Percentiles rank a stretch among this genome's conserved stretches.
Conservation (phyloP, 2,329 filamentous ascomycete genomes). For the Nigrospora osmanthi region DNA sequence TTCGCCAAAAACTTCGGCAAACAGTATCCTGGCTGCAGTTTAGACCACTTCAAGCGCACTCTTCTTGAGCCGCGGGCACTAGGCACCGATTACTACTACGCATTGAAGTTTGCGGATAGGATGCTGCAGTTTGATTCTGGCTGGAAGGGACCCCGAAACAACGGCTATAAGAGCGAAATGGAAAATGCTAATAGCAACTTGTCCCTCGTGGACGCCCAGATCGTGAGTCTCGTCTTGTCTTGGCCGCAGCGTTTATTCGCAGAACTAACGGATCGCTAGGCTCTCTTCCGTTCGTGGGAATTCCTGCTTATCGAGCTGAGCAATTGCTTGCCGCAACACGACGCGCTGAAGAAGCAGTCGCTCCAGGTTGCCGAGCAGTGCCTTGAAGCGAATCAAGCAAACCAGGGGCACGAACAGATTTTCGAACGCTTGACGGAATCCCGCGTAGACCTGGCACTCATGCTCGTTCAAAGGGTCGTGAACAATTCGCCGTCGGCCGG, state of each 20-base stretch:
- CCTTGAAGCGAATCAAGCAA: constrained; percentile 66
- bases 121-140: constrained; percentile 70
- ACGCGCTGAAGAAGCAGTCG: constrained; percentile 59
- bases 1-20: constrained; percentile 76
- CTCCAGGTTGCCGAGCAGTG: constrained; percentile 70
- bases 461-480: constrained; percentile 73
- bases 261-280: constrained; percentile 35
- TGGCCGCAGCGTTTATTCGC: background rate
- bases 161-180: constrained; percentile 78
- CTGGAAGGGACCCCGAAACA: constrained; percentile 62
- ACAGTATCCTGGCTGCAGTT: constrained; percentile 64
- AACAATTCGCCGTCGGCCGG: constrained; percentile 42
- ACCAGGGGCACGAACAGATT: constrained; percentile 68
- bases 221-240: constrained; percentile 35
- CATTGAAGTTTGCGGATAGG: constrained; percentile 64
- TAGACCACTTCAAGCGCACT: constrained; percentile 78
- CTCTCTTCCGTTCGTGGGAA: constrained; percentile 84
- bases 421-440: constrained; percentile 71
- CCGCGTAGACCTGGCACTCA: constrained; percentile 73
- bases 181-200: constrained; percentile 83
- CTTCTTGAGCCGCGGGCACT: constrained; percentile 56
- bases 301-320: constrained; percentile 79
- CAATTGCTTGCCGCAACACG: constrained; percentile 46
- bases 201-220: constrained; percentile 86
- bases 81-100: constrained; percentile 77